Evolutionary conservation across 345 rosid genomes (phyloP).

Genomic region (Eucalyptus tenuipes): DNA sequence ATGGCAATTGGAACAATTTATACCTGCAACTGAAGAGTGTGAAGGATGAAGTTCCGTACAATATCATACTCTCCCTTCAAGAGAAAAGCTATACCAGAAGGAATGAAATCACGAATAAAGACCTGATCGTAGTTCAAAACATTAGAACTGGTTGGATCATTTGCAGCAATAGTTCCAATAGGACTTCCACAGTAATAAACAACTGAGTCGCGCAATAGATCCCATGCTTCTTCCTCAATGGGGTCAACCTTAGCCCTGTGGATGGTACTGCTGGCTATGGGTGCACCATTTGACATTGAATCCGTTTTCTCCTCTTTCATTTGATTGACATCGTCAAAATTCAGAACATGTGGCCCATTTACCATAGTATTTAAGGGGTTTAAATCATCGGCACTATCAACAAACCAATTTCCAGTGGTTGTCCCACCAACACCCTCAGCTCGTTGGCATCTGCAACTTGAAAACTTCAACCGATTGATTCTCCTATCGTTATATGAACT

Average conservation of each 20-base stretch:
- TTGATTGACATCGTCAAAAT: conserved; percentile 18
- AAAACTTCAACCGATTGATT: conserved; percentile 4
- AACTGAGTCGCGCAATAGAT: conserved; percentile 52
- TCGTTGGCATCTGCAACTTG: conserved; percentile 30
- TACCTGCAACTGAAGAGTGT: conserved; percentile 55
- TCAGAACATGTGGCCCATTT: conserved; percentile 8
- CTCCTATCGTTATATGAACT: not conserved
- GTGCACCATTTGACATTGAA: conserved; percentile 12
- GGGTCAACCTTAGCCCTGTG: conserved; percentile 16
- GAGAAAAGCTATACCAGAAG: conserved; percentile 42
- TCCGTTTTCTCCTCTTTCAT: conserved; percentile 14
- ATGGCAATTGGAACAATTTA: not conserved
- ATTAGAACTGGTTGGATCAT: conserved; percentile 55
- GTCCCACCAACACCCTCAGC: conserved; percentile 19
- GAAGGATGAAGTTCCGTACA: conserved; percentile 40
- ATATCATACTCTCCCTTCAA: conserved; percentile 48
- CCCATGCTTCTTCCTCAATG: conserved; percentile 87
- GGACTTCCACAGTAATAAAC: conserved; percentile 75
- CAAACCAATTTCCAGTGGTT: conserved; percentile 18
- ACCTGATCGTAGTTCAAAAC: conserved; percentile 48
- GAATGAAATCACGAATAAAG: conserved; percentile 41
- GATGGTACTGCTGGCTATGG: not conserved
- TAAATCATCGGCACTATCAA: conserved; percentile 23
- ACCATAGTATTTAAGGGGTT: conserved; percentile 20
- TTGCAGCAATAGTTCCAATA: conserved; percentile 88